phyloP scores from a whole-genome alignment of 345 rosid species.

The Balakata baccata region DNA sequence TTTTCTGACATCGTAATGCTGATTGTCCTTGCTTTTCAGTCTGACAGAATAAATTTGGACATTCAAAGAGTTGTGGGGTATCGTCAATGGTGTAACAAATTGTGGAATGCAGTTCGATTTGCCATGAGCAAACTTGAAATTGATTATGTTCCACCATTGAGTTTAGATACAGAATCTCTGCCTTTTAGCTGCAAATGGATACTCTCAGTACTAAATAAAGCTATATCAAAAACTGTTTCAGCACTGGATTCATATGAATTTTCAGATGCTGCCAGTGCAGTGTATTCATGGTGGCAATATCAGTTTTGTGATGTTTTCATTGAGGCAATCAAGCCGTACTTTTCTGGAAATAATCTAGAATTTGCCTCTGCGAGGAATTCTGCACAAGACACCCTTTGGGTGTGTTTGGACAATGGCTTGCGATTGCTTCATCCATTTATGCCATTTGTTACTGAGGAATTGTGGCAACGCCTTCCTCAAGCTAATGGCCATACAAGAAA shows the following conservation, averaged over 20 bases:
- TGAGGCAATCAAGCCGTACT: conserved; percentile 87
- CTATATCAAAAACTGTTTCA: conserved; percentile 52
- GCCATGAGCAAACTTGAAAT: conserved; percentile 88
- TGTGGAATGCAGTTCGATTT: conserved; percentile 97
- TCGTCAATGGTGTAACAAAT: conserved; percentile 99
- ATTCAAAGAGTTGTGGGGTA: conserved; percentile 91
- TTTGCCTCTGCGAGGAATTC: conserved; percentile 59
- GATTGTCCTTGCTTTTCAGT: conserved; percentile 41
- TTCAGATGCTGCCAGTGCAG: conserved; percentile 69
- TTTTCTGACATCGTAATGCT: not conserved
- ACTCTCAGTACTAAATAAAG: conserved; percentile 71
- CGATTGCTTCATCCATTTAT: conserved; percentile 92
- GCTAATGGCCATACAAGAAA: conserved; percentile 41
- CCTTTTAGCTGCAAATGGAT: conserved; percentile 93
- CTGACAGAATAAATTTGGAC: conserved; percentile 93
- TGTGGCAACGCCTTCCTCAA: conserved; percentile 90
- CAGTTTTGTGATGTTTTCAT: conserved; percentile 29
- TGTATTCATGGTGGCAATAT: conserved; percentile 97
- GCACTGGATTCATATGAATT: conserved; percentile 66
- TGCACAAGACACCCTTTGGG: conserved; percentile 73
- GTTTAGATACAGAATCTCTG: conserved; percentile 41
- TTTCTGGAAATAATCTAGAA: conserved; percentile 47
- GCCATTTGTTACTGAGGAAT: conserved; percentile 92
- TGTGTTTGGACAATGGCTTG: conserved; percentile 78
- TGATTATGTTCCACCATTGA: conserved; percentile 52